Evolutionary conservation across 495 filamentous ascomycete species (phyloP).

Genomic region (Annulohypoxylon maeteangense): DNA sequence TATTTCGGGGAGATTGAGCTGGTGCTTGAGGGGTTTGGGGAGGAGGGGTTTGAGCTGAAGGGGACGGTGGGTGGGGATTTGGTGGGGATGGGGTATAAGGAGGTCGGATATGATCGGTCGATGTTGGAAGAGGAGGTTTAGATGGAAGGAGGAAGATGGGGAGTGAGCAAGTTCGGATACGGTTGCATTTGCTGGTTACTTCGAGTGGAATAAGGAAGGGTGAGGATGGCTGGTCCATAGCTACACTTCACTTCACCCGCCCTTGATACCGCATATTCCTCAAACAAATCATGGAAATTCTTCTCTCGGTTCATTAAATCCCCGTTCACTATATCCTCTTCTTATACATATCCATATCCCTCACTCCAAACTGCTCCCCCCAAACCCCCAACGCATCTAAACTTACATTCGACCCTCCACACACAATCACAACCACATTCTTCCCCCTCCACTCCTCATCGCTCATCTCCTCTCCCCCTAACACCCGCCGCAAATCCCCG

Average conservation of each 20-base stretch:
- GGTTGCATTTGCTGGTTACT: background rate
- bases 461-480: conserved; percentile 66
- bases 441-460: conserved; percentile 63
- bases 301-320: background rate
- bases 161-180: background rate
- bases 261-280: background rate
- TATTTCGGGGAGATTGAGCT: conserved; percentile 64
- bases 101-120: conserved; percentile 36
- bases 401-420: conserved; percentile 82
- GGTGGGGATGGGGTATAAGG: conserved; percentile 10
- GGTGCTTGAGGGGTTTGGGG: conserved; percentile 46
- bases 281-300: no score
- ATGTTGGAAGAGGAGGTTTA: background rate
- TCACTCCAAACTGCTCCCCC: conserved; percentile 62
- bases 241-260: background rate
- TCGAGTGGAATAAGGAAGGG: background rate
- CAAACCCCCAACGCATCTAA: conserved; percentile 73
- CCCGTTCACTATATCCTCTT: background rate
- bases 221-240: background rate
- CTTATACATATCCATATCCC: background rate
- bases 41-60: no score
- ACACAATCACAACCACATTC: conserved; percentile 86
- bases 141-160: background rate
- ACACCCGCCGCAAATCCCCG: conserved; percentile 66
- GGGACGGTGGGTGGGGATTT: background rate